Evolutionary conservation across 2,329 filamentous ascomycete genomes (phyloP), one percentile per base, ranked within the genome.

Genomic region (Cyanodermella asteris): DNA sequence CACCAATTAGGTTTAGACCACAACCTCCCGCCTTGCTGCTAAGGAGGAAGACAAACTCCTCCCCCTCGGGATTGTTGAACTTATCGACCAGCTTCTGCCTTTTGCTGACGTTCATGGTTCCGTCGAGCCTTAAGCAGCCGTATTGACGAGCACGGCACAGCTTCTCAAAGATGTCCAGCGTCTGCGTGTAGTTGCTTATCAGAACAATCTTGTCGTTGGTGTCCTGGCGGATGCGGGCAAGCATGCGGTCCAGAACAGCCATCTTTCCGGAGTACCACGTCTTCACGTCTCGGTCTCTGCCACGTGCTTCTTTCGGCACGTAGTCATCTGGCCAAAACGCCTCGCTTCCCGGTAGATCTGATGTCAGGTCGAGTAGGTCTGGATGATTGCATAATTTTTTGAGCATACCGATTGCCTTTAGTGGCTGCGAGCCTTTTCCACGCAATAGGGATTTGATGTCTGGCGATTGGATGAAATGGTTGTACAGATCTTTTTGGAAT

Each of bases 351-450:
- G 84, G 82, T 16, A 97, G 55, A 43, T 97, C 87, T 0, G 68
- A 65, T 1, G 72, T 57, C 2, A 94, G 59, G 32, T 82, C 76
- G 17, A 97, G 64, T 4, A 97, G 63, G 43, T 97, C 87, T 0
- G 87, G 87, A 40, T 97, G 87, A 38, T 97, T 97, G 57, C 90
- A 97, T 9, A 97, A 70, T 47, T 97, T 97, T 53, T 97, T 97
- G 41, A 97, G 61, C 37, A 97, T 71, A 22, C 80, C 81, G 46
- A 97, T 97, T 6, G 87, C 87, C 47, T 94, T 94, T 23, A 97
- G 60, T 2, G 87, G 87, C 40, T 94, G 84, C 30, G 81, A 93
- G 14, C 82, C 84, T 49, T 93, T 94, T 32, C 87, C 87, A 35
- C 77, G 70, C 18, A 97, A 63, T 22, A 97, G 56, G 26, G 76